phyloP scores from a whole-genome alignment of 2,329 filamentous ascomycete species.

The Xylaria sp. region DNA sequence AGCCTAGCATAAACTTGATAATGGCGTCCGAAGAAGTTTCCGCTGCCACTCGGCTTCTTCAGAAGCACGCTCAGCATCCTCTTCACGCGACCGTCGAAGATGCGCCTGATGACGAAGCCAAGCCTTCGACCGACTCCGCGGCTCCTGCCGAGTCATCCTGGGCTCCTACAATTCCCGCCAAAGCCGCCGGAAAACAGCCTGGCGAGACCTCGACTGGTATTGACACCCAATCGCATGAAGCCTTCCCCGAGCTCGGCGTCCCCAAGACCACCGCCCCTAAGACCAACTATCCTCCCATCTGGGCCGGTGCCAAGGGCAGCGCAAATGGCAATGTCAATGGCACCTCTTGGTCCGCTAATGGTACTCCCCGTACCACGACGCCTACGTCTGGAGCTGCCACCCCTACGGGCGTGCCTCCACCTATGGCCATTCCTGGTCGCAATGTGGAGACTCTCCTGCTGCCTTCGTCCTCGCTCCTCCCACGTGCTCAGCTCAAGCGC shows the following conservation, averaged over 20 bases:
- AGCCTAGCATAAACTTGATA: slow-evolving; percentile 38
- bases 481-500: slow-evolving; percentile 82
- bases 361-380: slow-evolving; percentile 69
- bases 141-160: slow-evolving; percentile 58
- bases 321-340: slow-evolving; percentile 66
- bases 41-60: slow-evolving; percentile 71
- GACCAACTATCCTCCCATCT: slow-evolving; percentile 75
- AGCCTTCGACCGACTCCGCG: slow-evolving; percentile 64
- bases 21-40: slow-evolving; percentile 65
- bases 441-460: slow-evolving; percentile 81
- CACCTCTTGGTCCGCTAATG: slow-evolving; percentile 61
- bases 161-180: slow-evolving; percentile 65
- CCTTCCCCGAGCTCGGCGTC: slow-evolving; percentile 90
- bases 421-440: slow-evolving; percentile 83
- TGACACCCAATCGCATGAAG: slow-evolving; percentile 88
- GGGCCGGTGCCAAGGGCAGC: slow-evolving; percentile 76
- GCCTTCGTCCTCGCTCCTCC: slow-evolving; percentile 79
- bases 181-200: slow-evolving; percentile 77
- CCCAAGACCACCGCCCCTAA: slow-evolving; percentile 70
- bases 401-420: slow-evolving; percentile 59
- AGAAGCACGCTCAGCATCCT: slow-evolving; percentile 67
- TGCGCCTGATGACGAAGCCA: slow-evolving; percentile 80
- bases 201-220: slow-evolving; percentile 64
- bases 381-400: slow-evolving; percentile 70
- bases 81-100: slow-evolving; percentile 81